phyloP scores from a whole-genome alignment of 2,329 filamentous ascomycete species.

The Penicillium sp. region DNA sequence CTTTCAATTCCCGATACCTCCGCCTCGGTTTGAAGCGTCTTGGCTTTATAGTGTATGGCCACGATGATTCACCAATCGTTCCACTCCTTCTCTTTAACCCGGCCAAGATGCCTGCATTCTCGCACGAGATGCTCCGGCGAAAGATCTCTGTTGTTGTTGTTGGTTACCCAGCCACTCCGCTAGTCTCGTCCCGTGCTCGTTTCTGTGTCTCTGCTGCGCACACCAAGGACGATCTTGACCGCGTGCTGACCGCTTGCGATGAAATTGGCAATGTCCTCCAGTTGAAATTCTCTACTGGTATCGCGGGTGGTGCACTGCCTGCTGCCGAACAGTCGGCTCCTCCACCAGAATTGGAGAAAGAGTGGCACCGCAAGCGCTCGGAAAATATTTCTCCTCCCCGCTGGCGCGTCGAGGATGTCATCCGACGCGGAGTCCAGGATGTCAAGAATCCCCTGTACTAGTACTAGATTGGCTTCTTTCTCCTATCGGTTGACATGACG shows the following conservation, averaged over 20 bases:
- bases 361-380: slow-evolving; percentile 55
- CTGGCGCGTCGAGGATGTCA: slow-evolving; percentile 74
- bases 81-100: slow-evolving; percentile 94
- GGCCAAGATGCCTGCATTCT: slow-evolving; percentile 98
- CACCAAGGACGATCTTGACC: slow-evolving; percentile 97
- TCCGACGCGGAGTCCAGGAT: slow-evolving; percentile 71
- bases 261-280: slow-evolving; percentile 89
- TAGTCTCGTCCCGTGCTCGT: slow-evolving; percentile 89
- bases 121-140: slow-evolving; percentile 95
- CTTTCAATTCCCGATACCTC: slow-evolving; percentile 98
- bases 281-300: slow-evolving; percentile 94
- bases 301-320: slow-evolving; percentile 81
- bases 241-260: slow-evolving; percentile 82
- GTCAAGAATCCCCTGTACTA: slow-evolving; percentile 70
- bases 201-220: slow-evolving; percentile 96
- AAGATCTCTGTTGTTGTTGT: slow-evolving; percentile 98
- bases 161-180: slow-evolving; percentile 91
- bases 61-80: slow-evolving; percentile 97
- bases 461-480: slow-evolving; percentile 49
- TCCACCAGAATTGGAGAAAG: slow-evolving; percentile 65
- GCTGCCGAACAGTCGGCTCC: slow-evolving; percentile 66
- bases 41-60: slow-evolving; percentile 93
- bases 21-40: slow-evolving; percentile 94
- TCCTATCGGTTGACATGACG: slow-evolving; percentile 13
- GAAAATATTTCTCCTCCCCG: slow-evolving; percentile 65